Conservation (phyloP, 2,329 filamentous ascomycete genomes). For the Fusarium protoensiforme region DNA sequence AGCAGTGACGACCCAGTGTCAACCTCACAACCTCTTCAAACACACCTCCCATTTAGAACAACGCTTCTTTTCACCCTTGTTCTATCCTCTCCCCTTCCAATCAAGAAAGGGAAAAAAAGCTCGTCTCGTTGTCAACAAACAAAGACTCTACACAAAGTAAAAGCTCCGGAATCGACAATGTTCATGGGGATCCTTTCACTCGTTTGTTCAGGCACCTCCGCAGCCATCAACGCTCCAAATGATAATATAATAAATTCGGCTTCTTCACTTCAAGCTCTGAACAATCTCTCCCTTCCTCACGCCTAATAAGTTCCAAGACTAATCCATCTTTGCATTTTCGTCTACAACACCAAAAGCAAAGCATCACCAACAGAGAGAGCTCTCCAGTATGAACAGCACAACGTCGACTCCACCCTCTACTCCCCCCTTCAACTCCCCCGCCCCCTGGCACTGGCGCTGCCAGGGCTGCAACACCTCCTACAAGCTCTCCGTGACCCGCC, state of each 20-base stretch:
- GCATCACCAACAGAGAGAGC: not conserved
- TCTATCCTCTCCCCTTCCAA: not conserved
- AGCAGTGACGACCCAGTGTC: not conserved
- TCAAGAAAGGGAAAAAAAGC: not conserved
- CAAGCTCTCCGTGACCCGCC: constrained; percentile 26
- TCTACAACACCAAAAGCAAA: not conserved
- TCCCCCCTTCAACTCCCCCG: not conserved
- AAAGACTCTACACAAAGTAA: not conserved
- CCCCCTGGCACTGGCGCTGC: constrained; percentile 50
- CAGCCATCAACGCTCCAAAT: not conserved
- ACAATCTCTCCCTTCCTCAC: not conserved
- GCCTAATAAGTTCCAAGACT: not conserved
- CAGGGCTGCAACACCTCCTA: constrained; percentile 44
- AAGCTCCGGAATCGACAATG: not conserved
- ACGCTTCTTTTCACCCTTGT: not conserved
- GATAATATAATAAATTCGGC: not conserved
- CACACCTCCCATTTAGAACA: not conserved
- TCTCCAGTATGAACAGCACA: not conserved
- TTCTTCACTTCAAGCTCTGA: not conserved
- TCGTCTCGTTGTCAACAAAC: not conserved
- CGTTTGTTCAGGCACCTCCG: not conserved
- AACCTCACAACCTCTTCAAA: not conserved
- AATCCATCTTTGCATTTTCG: no score
- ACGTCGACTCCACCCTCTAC: not conserved
- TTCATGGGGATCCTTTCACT: not conserved